These are phyloP conservation scores for Rhynchosporium agropyri DNA, from an alignment of 2,329 filamentous ascomycete genomes.

Conservation along the genomic window DNA sequence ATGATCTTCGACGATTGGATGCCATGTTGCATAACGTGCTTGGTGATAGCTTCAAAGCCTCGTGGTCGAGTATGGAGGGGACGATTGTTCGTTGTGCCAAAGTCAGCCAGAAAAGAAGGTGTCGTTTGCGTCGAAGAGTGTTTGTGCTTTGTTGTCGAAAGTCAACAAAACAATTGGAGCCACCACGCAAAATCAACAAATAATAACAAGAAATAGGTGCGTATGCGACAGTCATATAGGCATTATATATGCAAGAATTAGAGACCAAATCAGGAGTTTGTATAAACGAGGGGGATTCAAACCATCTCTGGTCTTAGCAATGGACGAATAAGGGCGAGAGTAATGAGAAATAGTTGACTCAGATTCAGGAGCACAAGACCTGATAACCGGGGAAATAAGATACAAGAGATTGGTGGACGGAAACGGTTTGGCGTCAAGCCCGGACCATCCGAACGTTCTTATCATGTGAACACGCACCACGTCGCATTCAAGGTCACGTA, in stretches of 20 bases:
- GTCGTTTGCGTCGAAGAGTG: slow-evolving; percentile 25
- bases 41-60: slow-evolving; percentile 28
- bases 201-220: slow-evolving; percentile 26
- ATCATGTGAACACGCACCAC: slow-evolving; percentile 9
- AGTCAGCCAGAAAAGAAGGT: slow-evolving; percentile 31
- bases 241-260: slow-evolving; percentile 29
- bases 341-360: slow-evolving; percentile 11
- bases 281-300: slow-evolving; percentile 25
- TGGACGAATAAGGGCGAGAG: background rate
- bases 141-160: slow-evolving; percentile 26
- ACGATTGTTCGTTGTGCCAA: slow-evolving; percentile 32
- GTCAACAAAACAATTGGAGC: slow-evolving; percentile 36
- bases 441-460: background rate
- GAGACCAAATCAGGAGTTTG: slow-evolving; percentile 8
- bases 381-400: slow-evolving; percentile 12
- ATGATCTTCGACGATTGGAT: slow-evolving; percentile 35
- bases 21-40: slow-evolving; percentile 40
- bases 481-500: slow-evolving; percentile 1
- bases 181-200: slow-evolving; percentile 29
- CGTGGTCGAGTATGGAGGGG: slow-evolving; percentile 31
- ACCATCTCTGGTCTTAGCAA: slow-evolving; percentile 19
- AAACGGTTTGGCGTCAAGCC: slow-evolving; percentile 2
- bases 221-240: slow-evolving; percentile 32
- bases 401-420: background rate
- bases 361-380: slow-evolving; percentile 19